Conservation (phyloP, 306 rosid genomes). For the Dryas alaskensis region DNA sequence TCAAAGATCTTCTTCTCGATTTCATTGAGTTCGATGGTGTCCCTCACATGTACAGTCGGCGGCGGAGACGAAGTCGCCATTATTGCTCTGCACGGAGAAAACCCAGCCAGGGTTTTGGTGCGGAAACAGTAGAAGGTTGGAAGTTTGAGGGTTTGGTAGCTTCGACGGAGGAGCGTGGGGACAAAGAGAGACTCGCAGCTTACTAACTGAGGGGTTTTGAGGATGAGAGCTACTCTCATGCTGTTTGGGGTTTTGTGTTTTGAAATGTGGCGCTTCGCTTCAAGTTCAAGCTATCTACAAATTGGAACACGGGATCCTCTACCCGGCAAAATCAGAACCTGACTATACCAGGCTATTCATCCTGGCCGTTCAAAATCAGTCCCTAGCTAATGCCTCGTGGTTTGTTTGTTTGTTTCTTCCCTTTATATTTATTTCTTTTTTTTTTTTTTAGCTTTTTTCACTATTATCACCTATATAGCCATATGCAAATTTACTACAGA, state of each 20-base stretch:
- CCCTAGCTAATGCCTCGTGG: too few relatives aligned
- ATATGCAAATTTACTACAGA: too few relatives aligned
- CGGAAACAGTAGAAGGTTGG: constrained; percentile 11
- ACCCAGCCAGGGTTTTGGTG: constrained; percentile 37
- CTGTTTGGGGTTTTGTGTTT: neutral
- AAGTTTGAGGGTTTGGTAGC: neutral
- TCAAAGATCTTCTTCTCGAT: constrained; percentile 64
- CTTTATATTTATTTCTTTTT: neutral
- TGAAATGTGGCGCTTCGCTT: too few relatives aligned
- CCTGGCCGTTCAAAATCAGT: too few relatives aligned
- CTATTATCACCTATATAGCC: too few relatives aligned
- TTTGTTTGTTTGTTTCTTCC: too few relatives aligned
- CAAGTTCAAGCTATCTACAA: too few relatives aligned
- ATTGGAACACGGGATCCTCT: too few relatives aligned
- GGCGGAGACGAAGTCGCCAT: constrained; percentile 27
- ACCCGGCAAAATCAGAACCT: too few relatives aligned
- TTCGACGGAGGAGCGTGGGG: neutral
- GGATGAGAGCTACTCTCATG: constrained; percentile 21
- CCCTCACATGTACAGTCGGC: constrained; percentile 40
- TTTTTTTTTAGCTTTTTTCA: too few relatives aligned
- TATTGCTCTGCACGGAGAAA: constrained; percentile 26
- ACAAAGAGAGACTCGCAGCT: constrained; percentile 12
- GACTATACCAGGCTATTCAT: too few relatives aligned
- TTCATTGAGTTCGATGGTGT: constrained; percentile 55
- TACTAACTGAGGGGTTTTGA: neutral